Percentiles rank a stretch among this genome's conserved stretches.
phyloP scores from a whole-genome alignment of 495 filamentous ascomycete species.

The Daldinia grandis region DNA sequence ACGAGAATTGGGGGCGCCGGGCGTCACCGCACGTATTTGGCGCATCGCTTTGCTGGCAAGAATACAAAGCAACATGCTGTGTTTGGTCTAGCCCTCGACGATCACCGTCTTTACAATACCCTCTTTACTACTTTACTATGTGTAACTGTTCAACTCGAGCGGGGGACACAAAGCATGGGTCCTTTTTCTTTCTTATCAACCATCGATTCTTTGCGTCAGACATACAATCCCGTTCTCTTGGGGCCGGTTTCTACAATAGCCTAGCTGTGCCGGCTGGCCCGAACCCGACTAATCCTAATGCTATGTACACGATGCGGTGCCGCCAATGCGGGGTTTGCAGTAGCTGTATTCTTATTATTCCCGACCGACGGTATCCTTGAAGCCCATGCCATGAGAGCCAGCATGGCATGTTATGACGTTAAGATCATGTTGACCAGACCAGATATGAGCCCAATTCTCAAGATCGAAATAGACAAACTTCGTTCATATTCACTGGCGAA shows the following conservation, averaged over 20 bases:
- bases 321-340: slow-evolving; percentile 35
- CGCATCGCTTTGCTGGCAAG: slow-evolving; percentile 39
- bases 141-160: slow-evolving; percentile 12
- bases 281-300: slow-evolving; percentile 19
- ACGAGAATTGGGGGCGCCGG: slow-evolving; percentile 32
- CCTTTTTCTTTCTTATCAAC: slow-evolving; percentile 12
- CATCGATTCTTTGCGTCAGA: slow-evolving; percentile 39
- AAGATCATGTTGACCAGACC: not conserved
- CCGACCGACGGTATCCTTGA: slow-evolving; percentile 3
- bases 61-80: slow-evolving; percentile 38
- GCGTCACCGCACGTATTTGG: slow-evolving; percentile 36
- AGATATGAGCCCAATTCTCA: not conserved
- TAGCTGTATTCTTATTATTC: slow-evolving; percentile 19
- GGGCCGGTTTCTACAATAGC: slow-evolving; percentile 19
- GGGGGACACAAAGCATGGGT: slow-evolving; percentile 25
- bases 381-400: not conserved
- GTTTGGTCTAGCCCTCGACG: slow-evolving; percentile 35
- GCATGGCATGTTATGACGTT: slow-evolving; percentile 36
- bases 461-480: not conserved
- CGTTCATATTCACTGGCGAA: not conserved
- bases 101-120: too few species aligned
- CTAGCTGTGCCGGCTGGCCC: slow-evolving; percentile 22
- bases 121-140: slow-evolving; percentile 7
- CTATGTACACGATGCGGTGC: slow-evolving; percentile 16
- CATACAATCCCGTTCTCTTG: slow-evolving; percentile 31